Evolutionary conservation across 2,329 filamentous ascomycete genomes (phyloP).

Genomic region (Aspergillus sp.): DNA sequence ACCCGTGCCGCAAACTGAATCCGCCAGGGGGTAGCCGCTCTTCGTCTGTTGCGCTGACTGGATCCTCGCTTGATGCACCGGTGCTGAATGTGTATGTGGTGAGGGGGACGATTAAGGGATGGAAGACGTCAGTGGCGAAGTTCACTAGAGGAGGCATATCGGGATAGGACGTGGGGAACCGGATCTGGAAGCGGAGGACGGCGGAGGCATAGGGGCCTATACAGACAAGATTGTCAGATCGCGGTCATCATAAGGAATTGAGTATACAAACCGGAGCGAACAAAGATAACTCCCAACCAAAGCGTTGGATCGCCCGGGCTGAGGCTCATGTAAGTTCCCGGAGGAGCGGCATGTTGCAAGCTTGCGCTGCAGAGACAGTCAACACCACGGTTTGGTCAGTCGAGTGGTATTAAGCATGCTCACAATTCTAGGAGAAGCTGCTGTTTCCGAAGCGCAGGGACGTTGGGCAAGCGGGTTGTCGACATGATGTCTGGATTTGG

Average conservation of each 20-base stretch:
- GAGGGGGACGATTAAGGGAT: conserved; percentile 85
- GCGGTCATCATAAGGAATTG: background rate
- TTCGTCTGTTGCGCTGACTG: conserved; percentile 79
- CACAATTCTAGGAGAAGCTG: conserved; percentile 83
- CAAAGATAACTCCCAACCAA: conserved; percentile 91
- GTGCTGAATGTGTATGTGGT: conserved; percentile 95
- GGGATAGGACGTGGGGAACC: conserved; percentile 81
- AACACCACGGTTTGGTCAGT: background rate
- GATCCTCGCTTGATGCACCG: conserved; percentile 71
- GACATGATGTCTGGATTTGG: conserved; percentile 17
- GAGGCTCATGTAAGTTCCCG: conserved; percentile 83
- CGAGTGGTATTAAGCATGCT: conserved; percentile 29
- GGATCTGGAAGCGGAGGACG: conserved; percentile 85
- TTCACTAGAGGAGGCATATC: conserved; percentile 77
- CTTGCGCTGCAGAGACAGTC: conserved; percentile 61
- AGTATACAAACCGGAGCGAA: conserved; percentile 70
- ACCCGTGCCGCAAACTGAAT: conserved; percentile 87
- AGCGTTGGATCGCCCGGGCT: conserved; percentile 76
- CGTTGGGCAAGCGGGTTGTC: conserved; percentile 6
- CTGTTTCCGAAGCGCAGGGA: conserved; percentile 52
- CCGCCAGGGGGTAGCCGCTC: conserved; percentile 83
- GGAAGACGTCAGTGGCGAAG: conserved; percentile 91
- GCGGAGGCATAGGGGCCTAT: conserved; percentile 85
- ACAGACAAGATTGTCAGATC: background rate
- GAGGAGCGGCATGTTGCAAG: conserved; percentile 77